A percentile compares a stretch with the other conserved stretches of the same genome.
phyloP scores from a whole-genome alignment of 2,329 filamentous ascomycete species.

The Herpomyces periplanetae region DNA sequence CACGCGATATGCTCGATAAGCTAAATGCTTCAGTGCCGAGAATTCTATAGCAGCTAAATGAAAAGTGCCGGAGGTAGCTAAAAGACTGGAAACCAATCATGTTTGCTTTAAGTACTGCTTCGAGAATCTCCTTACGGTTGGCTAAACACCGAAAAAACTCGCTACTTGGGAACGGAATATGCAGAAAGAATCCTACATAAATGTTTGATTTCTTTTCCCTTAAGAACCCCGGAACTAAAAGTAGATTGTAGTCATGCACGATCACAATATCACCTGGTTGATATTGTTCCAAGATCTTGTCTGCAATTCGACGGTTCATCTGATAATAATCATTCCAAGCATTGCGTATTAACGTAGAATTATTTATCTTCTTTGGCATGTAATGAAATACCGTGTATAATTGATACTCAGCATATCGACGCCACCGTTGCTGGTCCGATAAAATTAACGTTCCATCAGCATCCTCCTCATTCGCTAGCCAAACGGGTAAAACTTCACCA shows the following conservation, averaged over 20 bases:
- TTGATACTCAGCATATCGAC: constrained; percentile 59
- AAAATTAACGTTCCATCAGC: constrained; percentile 25
- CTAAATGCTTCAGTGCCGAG: constrained; percentile 60
- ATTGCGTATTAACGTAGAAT: constrained; percentile 37
- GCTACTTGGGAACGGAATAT: constrained; percentile 77
- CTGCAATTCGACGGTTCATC: constrained; percentile 68
- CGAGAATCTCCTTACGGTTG: constrained; percentile 52
- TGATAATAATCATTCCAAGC: constrained; percentile 76
- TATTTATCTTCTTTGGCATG: constrained; percentile 61
- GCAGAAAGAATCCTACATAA: constrained; percentile 76
- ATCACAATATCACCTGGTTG: constrained; percentile 69
- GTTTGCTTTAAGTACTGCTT: constrained; percentile 60
- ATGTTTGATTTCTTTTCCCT: constrained; percentile 53
- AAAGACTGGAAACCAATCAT: constrained; percentile 83
- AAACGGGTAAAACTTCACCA: constrained; percentile 49
- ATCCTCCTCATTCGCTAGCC: constrained; percentile 42
- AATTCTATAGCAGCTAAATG: constrained; percentile 65
- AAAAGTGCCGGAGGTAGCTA: constrained; percentile 75
- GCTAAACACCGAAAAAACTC: constrained; percentile 71
- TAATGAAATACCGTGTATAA: constrained; percentile 83
- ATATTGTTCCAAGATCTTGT: constrained; percentile 54
- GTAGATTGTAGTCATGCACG: constrained; percentile 73
- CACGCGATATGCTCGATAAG: constrained; percentile 54
- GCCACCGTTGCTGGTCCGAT: constrained; percentile 51
- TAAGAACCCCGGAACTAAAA: constrained; percentile 55